A percentile compares a stretch with the other conserved stretches of the same genome.
These are phyloP conservation scores for Luffa aegyptiaca DNA, from an alignment of 306 rosid species.

Conservation along the genomic window DNA sequence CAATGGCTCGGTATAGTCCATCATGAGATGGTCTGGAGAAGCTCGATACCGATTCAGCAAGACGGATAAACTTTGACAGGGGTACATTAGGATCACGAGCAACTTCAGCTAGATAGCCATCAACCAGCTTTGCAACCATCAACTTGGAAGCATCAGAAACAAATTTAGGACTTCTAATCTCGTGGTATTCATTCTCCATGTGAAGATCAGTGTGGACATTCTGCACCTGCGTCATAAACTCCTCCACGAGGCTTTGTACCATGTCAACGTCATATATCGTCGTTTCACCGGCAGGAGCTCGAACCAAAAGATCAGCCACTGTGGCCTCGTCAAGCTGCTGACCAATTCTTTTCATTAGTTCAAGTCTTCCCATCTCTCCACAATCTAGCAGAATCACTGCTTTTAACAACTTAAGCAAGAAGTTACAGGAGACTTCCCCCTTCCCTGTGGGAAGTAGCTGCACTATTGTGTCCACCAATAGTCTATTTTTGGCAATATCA, in stretches of 20 bases:
- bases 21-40: constrained; percentile 71
- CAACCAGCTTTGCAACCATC: constrained; percentile 74
- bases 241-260: constrained; percentile 71
- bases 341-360: constrained; percentile 55
- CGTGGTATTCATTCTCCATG: constrained; percentile 53
- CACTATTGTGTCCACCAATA: constrained; percentile 52
- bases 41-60: constrained; percentile 62
- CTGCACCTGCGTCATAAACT: constrained; percentile 38
- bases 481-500: constrained; percentile 41
- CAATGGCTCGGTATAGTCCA: constrained; percentile 83
- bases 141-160: constrained; percentile 45
- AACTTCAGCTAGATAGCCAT: constrained; percentile 75
- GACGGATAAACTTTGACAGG: constrained; percentile 34
- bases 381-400: constrained; percentile 48
- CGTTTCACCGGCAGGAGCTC: constrained; percentile 34
- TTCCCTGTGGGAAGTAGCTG: constrained; percentile 46
- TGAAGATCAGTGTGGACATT: constrained; percentile 28
- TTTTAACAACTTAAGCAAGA: constrained; percentile 56
- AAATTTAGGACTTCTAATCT: constrained; percentile 48
- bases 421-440: constrained; percentile 46
- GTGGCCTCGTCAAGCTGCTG: constrained; percentile 71
- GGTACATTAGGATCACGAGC: constrained; percentile 64
- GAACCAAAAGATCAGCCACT: constrained; percentile 56
- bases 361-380: constrained; percentile 39
- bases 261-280: constrained; percentile 41